These are phyloP conservation scores for Ajuga reptans DNA, from an alignment of 305 asterid genomes.

Conservation along the genomic window DNA sequence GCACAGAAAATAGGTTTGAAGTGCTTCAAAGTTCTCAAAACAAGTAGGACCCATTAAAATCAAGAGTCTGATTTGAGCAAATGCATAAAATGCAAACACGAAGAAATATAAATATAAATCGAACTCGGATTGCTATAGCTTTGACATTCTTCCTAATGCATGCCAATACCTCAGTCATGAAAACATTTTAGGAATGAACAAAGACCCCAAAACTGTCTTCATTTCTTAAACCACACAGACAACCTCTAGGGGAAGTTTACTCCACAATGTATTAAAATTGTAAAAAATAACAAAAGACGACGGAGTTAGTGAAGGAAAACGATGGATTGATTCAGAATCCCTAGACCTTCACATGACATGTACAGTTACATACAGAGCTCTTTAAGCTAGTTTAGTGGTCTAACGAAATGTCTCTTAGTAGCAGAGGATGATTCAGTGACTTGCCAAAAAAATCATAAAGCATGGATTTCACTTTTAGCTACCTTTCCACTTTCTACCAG, in stretches of 20 bases:
- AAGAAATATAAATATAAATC: background rate
- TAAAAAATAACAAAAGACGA: background rate
- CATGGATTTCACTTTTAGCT: background rate
- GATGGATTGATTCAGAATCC: background rate
- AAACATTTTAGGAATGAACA: background rate
- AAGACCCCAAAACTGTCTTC: background rate
- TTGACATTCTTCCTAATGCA: background rate
- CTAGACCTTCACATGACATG: conserved; percentile 1
- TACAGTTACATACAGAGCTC: background rate
- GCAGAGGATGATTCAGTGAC: background rate
- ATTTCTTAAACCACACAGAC: background rate
- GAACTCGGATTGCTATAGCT: background rate
- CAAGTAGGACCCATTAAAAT: background rate
- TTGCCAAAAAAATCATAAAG: background rate
- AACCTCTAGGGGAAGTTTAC: background rate
- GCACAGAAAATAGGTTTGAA: background rate
- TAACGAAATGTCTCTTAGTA: background rate
- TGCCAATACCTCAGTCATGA: background rate
- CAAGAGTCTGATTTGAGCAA: background rate
- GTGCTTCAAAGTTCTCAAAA: background rate
- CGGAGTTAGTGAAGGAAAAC: background rate
- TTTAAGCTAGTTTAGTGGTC: conserved; percentile 3
- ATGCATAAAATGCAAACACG: background rate
- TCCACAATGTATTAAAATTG: background rate
- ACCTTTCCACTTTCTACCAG: conserved; percentile 98